Evolutionary conservation across 1,284 basidiomycete genomes (phyloP).

Genomic region (Heterobasidion parviporum): DNA sequence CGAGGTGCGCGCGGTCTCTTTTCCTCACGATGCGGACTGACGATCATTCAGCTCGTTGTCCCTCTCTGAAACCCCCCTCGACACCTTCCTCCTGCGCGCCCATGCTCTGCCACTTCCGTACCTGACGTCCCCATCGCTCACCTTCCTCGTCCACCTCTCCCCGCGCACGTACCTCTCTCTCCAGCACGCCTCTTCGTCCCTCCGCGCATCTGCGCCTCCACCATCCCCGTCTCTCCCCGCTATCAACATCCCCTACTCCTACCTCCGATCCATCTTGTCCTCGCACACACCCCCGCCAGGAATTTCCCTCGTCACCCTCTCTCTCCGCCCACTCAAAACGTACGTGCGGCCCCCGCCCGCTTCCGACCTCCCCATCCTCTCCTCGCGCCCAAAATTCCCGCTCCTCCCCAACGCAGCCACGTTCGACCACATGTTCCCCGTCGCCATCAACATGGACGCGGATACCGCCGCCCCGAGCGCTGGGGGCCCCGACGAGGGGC

Average conservation of each 20-base stretch:
- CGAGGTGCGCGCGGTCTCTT: conserved; percentile 33
- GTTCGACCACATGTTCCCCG: conserved; percentile 43
- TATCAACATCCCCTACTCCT: conserved; percentile 44
- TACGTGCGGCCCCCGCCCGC: conserved; percentile 12
- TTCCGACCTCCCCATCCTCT: conserved; percentile 11
- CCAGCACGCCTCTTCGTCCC: conserved; percentile 24
- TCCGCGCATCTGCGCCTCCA: conserved; percentile 5
- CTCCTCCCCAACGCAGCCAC: conserved; percentile 29
- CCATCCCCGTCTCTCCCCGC: conserved; percentile 22
- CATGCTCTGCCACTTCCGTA: conserved; percentile 65
- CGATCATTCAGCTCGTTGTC: background rate
- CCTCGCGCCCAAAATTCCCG: conserved; percentile 15
- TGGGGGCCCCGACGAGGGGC: conserved; percentile 10
- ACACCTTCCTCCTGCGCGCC: conserved; percentile 55
- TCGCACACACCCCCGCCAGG: conserved; percentile 31
- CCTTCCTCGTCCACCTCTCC: conserved; percentile 63
- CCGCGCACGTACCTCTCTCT: conserved; percentile 60
- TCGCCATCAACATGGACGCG: conserved; percentile 6
- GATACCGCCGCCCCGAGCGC: conserved; percentile 14
- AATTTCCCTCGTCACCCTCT: conserved; percentile 48
- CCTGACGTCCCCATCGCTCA: conserved; percentile 55
- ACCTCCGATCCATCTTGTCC: conserved; percentile 39
- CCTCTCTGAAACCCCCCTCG: conserved; percentile 39
- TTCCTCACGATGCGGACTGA: background rate
- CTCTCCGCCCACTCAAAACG: conserved; percentile 29